Evolutionary conservation across 148 eudicot species (phyloP), one percentile per base, ranked within the genome.

Genomic region (Gaultheria prostrata): DNA sequence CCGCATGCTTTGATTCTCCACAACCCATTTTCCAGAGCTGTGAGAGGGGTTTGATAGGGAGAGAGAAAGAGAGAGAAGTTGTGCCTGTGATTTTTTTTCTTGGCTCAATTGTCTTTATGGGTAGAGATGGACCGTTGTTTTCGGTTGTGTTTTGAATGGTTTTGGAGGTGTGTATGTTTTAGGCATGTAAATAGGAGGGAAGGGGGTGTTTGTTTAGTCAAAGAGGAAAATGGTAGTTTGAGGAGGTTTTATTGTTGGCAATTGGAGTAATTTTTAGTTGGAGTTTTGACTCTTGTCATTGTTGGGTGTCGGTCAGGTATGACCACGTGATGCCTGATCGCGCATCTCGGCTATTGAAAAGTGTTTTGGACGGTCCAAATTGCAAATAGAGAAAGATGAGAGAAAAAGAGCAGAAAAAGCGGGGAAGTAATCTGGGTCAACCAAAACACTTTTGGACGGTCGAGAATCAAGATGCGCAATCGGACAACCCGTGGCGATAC

Each of bases 11-110:
- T 67, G 84, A 92, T 89, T 87, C 80, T 65, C 93, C 90, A 87
- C 95, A 92, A 61, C 95, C 95, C 95, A 91, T 92, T 74, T 70
- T 74, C 1, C 48, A 77, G 61, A 77, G 43, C 43, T 78, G 14
- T 53, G n/a, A 43, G 33, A 1, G 39, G 48, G 43, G 3, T 59
- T 59, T 35, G 10, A 7, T 0, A 39, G 77, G 0, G 28, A 3
- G 77, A 3, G 49, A 43, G 77, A 72, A 0, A 43, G 49, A 73
- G 48, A 73, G 12, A 43, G n/a, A 8, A 35, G 18, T 43, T 73
- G 26, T 43, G 49, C 49, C 2, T 74, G 77, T 39, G 13, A 20
- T 39, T 43, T 43, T 73, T 13, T 72, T 72, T 43, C 45, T 72
- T 18, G 45, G 11, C 26, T 39, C 21, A 21, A 21, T 43, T 9